Base-by-base conservation (phyloP, 2,329 filamentous ascomycete species). In the Phyllosticta citriasiana region DNA sequence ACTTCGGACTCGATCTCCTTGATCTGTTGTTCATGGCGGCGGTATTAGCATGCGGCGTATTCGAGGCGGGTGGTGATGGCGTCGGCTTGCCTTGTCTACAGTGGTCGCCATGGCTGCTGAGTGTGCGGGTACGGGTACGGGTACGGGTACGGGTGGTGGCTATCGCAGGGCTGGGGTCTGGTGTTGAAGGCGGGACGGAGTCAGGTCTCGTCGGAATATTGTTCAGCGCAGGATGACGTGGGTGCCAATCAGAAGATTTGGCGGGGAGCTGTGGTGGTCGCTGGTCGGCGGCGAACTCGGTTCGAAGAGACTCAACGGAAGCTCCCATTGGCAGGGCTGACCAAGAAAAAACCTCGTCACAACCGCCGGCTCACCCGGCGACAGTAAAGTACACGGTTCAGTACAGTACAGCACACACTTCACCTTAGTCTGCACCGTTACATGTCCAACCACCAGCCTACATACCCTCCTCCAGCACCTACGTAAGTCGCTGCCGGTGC, bases 1-100 rank as follows among this genome's bases (percentile, higher is more conserved):
- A 93, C 89, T 84, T 97, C 93, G 80, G 88, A 79, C 88, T 97
- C 93, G 77, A 97, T 89, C 71, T 93, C 89, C 78, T 96, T 96
- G 83, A 97, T 97, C 89, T 94, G 71, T 73, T 69, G 19, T 22
- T 22, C 19, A 22, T 22, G 65, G 62, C 63, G 53, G 65, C 63
- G 61, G 66, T 65, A 61, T 72, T 68, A 73, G 70, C 69, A 58
- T 22, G n/a, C 22, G 52, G 68, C 60, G 64, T 57, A 62, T 59
- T 68, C 77, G 77, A 72, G 63, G 19, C 47, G 35, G 54, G 40
- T 53, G 40, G 50, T 59, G 52, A 47, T 27, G n/a, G 58, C 30
- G 52, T 53, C 55, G 47, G 70, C 82, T 67, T 73, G 89, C 91
- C 88, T 97, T 97, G 71, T 97, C 93, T 74, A 97, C 91, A 52